Evolutionary conservation across 2,329 filamentous ascomycete species (phyloP).

Genomic region (Ophiocordyceps camponoti-leonardi): DNA sequence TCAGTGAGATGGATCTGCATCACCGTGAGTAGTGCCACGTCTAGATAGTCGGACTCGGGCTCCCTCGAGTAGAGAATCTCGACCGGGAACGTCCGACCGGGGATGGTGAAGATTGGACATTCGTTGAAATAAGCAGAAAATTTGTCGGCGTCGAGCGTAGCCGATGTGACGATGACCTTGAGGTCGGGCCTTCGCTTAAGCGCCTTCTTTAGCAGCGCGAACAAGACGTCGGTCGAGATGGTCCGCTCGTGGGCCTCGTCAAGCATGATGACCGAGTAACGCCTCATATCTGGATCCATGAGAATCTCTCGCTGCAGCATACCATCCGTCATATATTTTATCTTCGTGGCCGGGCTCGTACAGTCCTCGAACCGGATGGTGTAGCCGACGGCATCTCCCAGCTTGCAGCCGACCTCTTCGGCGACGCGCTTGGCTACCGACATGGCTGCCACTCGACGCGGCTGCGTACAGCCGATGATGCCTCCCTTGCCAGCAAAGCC

Average conservation of each 20-base stretch:
- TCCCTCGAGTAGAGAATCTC: constrained; percentile 92
- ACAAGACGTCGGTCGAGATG: constrained; percentile 88
- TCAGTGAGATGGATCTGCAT: constrained; percentile 98
- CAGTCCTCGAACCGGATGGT: constrained; percentile 95
- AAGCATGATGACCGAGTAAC: constrained; percentile 94
- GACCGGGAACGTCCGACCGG: constrained; percentile 85
- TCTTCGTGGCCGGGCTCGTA: constrained; percentile 71
- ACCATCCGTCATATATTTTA: constrained; percentile 99
- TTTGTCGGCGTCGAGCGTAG: constrained; percentile 91
- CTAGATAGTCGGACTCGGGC: constrained; percentile 89
- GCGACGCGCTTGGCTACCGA: constrained; percentile 93
- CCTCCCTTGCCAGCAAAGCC: constrained; percentile 66
- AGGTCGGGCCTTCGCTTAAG: constrained; percentile 71
- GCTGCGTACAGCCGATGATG: constrained; percentile 91
- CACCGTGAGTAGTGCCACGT: constrained; percentile 83
- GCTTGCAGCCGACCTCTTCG: constrained; percentile 80
- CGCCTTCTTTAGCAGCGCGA: constrained; percentile 87
- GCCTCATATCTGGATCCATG: constrained; percentile 71
- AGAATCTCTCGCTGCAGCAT: constrained; percentile 95
- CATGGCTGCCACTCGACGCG: constrained; percentile 92
- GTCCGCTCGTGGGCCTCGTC: constrained; percentile 97
- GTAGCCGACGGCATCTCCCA: constrained; percentile 90
- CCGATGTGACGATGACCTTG: constrained; percentile 91
- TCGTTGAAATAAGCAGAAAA: constrained; percentile 94
- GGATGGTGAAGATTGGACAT: constrained; percentile 92